Evolutionary conservation across 2,329 filamentous ascomycete species (phyloP).

Genomic region (Stagonosporopsis chrysanthemi): DNA sequence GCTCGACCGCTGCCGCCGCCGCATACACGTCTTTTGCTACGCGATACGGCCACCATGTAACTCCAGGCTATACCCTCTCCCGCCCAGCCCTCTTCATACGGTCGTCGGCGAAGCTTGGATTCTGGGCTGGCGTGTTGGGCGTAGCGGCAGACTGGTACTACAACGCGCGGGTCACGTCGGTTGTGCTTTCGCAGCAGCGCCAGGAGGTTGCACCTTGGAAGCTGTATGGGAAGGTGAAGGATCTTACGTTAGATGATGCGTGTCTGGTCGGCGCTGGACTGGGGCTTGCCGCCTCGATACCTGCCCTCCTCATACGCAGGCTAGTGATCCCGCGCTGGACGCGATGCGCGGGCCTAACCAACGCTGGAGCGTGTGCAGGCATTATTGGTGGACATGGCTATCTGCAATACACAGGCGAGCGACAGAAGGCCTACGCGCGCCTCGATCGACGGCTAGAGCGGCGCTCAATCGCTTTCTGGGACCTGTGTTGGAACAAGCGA

Average conservation of each 20-base stretch:
- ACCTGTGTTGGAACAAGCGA: constrained; percentile 36
- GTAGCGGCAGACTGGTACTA: constrained; percentile 38
- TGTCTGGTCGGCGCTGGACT: constrained; percentile 33
- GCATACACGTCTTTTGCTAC: constrained; percentile 36
- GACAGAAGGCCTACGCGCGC: constrained; percentile 31
- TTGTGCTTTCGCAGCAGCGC: constrained; percentile 21
- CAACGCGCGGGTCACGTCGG: constrained; percentile 27
- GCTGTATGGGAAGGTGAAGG: constrained; percentile 35
- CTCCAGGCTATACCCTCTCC: constrained; percentile 18
- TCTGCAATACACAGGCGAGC: constrained; percentile 39
- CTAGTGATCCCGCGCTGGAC: constrained; percentile 33
- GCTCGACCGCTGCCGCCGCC: constrained; percentile 36
- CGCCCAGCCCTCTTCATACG: constrained; percentile 32
- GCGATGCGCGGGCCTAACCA: constrained; percentile 33
- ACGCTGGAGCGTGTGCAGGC: constrained; percentile 36
- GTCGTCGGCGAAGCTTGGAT: constrained; percentile 32
- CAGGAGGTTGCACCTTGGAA: constrained; percentile 26
- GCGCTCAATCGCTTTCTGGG: constrained; percentile 35
- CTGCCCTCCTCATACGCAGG: constrained; percentile 32
- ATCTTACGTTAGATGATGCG: constrained; percentile 38
- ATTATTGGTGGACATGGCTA: constrained; percentile 34
- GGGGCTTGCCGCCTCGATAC: constrained; percentile 33
- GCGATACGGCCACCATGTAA: constrained; percentile 23
- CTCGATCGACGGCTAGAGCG: constrained; percentile 26
- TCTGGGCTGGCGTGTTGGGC: constrained; percentile 30